phyloP scores from a whole-genome alignment of 805 yeast genomes.

The Schizosaccharomyces lindneri region DNA sequence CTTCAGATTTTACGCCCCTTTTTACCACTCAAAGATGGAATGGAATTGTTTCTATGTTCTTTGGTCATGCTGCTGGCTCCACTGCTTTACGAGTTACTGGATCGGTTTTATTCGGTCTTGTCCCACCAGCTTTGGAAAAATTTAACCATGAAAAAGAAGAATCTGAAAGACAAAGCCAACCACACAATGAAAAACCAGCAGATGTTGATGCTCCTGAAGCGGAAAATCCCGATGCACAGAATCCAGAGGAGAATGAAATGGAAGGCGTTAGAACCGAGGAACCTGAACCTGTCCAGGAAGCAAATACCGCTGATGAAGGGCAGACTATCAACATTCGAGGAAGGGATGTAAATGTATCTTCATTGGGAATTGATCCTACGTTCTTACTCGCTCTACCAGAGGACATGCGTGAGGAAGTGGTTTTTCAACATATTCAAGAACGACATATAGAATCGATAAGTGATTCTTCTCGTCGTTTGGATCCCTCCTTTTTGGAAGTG shows the following conservation, averaged over 20 bases:
- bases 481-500: conserved; percentile 57
- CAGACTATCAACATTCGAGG: conserved; percentile 53
- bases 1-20: conserved; percentile 7
- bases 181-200: conserved; percentile 11
- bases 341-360: conserved; percentile 57
- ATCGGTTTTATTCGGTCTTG: conserved; percentile 9
- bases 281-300: conserved; percentile 4
- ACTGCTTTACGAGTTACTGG: conserved; percentile 7
- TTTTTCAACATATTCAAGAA: conserved; percentile 60
- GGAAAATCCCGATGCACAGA: background rate
- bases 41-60: conserved; percentile 28
- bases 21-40: conserved; percentile 49
- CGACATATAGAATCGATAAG: conserved; percentile 19
- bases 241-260: conserved; percentile 3
- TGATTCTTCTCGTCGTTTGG: conserved; percentile 32
- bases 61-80: conserved; percentile 6
- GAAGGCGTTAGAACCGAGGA: conserved; percentile 5
- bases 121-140: conserved; percentile 8
- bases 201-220: conserved; percentile 4
- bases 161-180: too few species aligned
- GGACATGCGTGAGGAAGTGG: conserved; percentile 77
- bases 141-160: conserved; percentile 13
- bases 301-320: conserved; percentile 19
- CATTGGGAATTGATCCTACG: conserved; percentile 79
- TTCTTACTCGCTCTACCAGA: conserved; percentile 77